Conservation (phyloP, 176 grass and related monocot genomes). For the Paspalum vaginatum region DNA sequence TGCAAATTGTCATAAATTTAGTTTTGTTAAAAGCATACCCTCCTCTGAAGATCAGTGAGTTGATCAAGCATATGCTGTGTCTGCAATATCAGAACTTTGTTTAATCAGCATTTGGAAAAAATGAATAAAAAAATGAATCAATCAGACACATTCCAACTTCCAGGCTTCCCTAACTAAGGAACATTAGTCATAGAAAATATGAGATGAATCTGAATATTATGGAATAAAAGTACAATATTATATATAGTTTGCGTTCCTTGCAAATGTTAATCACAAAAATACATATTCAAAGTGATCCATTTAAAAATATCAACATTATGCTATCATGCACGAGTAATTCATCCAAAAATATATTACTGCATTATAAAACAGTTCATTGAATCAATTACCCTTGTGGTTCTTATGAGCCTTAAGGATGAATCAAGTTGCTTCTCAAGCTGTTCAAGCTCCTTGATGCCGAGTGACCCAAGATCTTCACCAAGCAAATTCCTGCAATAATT, state of each 20-base stretch:
- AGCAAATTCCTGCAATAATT: slow-evolving; percentile 84
- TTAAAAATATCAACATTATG: background rate
- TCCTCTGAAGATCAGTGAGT: slow-evolving; percentile 75
- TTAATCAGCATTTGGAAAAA: slow-evolving; percentile 1
- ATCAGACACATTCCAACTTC: background rate
- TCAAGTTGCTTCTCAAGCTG: slow-evolving; percentile 94
- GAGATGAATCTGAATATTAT: background rate
- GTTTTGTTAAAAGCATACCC: slow-evolving; percentile 47
- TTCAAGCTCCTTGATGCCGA: slow-evolving; percentile 74
- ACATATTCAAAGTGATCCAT: background rate
- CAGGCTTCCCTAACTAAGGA: background rate
- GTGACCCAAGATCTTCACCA: slow-evolving; percentile 74
- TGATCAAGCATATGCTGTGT: slow-evolving; percentile 83
- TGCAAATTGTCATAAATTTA: background rate
- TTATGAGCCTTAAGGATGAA: slow-evolving; percentile 87
- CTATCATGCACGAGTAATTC: background rate
- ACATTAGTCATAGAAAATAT: background rate
- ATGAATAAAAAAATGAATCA: background rate
- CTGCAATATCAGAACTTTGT: slow-evolving; percentile 42
- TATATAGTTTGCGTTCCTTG: background rate
- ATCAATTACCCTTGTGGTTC: slow-evolving; percentile 81
- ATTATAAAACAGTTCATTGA: background rate
- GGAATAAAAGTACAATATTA: background rate
- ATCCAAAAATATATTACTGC: background rate
- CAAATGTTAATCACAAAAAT: background rate